Percentiles rank a stretch among this genome's conserved stretches.
Conservation (phyloP, 805 yeast species). For the Pichia occidentalis region DNA sequence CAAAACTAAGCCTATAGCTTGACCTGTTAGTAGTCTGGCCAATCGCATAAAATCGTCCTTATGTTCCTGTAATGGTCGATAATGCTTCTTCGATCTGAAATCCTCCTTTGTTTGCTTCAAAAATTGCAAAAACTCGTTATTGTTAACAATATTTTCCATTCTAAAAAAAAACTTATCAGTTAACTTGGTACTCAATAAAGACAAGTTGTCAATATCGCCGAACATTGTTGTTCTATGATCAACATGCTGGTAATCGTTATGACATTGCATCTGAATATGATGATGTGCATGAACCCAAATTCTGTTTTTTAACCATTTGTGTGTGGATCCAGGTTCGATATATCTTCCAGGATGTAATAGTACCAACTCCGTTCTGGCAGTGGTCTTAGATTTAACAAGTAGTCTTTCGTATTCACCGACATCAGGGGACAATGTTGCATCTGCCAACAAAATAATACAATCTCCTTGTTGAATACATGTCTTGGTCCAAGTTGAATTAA, state of each 20-base stretch:
- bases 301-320: slow-evolving; percentile 75
- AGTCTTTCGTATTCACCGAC: slow-evolving; percentile 83
- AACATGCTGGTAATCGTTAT: slow-evolving; percentile 6
- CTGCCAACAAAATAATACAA: slow-evolving; percentile 83
- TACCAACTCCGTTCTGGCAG: slow-evolving; percentile 83
- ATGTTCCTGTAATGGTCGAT: slow-evolving; percentile 42
- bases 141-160: slow-evolving; percentile 23
- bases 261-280: slow-evolving; percentile 64
- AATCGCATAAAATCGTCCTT: slow-evolving; percentile 85
- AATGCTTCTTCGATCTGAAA: slow-evolving; percentile 22
- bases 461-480: slow-evolving; percentile 95
- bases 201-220: slow-evolving; percentile 16
- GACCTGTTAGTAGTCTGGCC: slow-evolving; percentile 85
- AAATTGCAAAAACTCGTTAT: slow-evolving; percentile 26
- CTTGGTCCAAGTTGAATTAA: slow-evolving; percentile 80
- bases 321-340: slow-evolving; percentile 81
- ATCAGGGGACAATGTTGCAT: slow-evolving; percentile 64
- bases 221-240: slow-evolving; percentile 7
- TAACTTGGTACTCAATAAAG: slow-evolving; percentile 21
- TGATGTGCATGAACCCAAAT: slow-evolving; percentile 93
- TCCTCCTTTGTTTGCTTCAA: slow-evolving; percentile 24
- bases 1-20: slow-evolving; percentile 87
- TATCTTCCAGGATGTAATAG: slow-evolving; percentile 75
- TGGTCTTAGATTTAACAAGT: slow-evolving; percentile 65
- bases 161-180: slow-evolving; percentile 24